These are phyloP conservation scores for Backusella morwellensis DNA, from an alignment of 192 early-diverging fungal genomes.

Conservation along the genomic window DNA sequence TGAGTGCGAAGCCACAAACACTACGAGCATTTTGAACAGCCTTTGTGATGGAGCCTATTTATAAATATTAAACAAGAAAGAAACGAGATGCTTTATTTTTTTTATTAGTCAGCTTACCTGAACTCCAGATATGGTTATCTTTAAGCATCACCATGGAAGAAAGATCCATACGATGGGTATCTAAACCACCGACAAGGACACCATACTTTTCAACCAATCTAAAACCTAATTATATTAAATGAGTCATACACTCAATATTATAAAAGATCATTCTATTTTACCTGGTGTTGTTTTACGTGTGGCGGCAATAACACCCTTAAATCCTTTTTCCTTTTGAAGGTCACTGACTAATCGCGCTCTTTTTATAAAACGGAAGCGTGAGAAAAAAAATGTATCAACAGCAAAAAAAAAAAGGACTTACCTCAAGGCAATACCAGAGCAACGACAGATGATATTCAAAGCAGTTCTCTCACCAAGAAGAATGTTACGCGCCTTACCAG, in stretches of 20 bases:
- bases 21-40: conserved; percentile 78
- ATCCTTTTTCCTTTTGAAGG: conserved; percentile 69
- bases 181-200: conserved; percentile 94
- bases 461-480: conserved; percentile 93
- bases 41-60: conserved; percentile 83
- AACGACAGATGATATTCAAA: conserved; percentile 91
- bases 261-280: conserved; percentile 28
- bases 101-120: conserved; percentile 34
- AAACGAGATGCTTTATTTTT: not conserved
- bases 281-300: conserved; percentile 98
- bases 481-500: conserved; percentile 78
- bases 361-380: not conserved
- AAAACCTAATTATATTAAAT: conserved; percentile 62
- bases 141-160: conserved; percentile 99
- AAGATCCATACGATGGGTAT: conserved; percentile 96
- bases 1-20: conserved; percentile 89
- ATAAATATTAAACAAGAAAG: not conserved
- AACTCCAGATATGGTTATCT: conserved; percentile 98
- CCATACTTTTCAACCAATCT: conserved; percentile 97
- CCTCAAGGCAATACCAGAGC: conserved; percentile 89
- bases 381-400: not conserved
- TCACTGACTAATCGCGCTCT: conserved; percentile 55
- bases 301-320: conserved; percentile 87
- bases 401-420: conserved; percentile 11
- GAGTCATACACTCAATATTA: not conserved